These are phyloP conservation scores for Venturia carpophila DNA, from an alignment of 2,329 filamentous ascomycete species.

Conservation along the genomic window DNA sequence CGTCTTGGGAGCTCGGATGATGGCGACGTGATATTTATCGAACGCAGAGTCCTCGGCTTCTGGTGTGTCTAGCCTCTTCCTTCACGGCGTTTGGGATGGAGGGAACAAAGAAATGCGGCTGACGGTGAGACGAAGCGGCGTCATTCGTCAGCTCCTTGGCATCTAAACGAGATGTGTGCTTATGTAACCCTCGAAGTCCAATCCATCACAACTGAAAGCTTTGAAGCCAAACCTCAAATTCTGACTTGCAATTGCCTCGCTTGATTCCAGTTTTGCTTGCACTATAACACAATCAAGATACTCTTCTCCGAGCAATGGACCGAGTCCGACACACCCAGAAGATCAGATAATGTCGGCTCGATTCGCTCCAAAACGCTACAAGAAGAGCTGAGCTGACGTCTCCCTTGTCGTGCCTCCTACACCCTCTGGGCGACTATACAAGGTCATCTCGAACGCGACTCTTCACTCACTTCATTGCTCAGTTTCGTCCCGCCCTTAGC, in stretches of 20 bases:
- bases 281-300: neutral
- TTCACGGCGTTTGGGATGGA: neutral
- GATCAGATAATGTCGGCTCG: neutral
- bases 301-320: neutral
- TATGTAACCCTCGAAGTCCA: too few relatives aligned
- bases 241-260: neutral
- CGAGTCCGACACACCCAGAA: neutral
- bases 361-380: neutral
- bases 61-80: neutral
- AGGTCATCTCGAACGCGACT: neutral
- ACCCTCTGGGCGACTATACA: neutral
- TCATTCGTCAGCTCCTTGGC: neutral
- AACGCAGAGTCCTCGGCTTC: constrained; percentile 6
- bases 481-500: neutral
- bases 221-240: neutral
- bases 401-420: neutral
- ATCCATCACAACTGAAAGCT: too few relatives aligned
- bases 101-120: constrained; percentile 1
- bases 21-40: neutral
- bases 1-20: neutral
- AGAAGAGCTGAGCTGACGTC: neutral
- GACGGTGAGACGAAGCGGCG: neutral
- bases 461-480: neutral
- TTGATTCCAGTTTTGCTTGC: neutral
- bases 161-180: too few relatives aligned